Conservation (phyloP, 164 flowering plant species). For the Liquidambar formosana region DNA sequence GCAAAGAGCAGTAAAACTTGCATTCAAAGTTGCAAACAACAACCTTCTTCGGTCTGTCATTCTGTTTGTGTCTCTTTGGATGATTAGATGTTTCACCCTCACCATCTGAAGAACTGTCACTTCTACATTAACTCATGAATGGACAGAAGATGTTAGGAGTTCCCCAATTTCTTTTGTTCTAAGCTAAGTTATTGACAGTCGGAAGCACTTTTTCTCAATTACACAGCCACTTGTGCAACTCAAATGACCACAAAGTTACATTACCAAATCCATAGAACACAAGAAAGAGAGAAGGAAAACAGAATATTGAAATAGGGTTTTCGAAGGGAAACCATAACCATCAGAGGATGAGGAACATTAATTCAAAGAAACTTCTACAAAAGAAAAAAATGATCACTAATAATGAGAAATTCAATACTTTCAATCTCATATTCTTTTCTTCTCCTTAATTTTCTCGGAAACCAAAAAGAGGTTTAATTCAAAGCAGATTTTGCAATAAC, state of each 20-base stretch:
- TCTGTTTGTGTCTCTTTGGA: constrained; percentile 48
- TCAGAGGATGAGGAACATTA: too few relatives aligned
- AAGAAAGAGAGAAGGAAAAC: too few relatives aligned
- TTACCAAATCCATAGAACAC: too few relatives aligned
- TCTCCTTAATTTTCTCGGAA: neutral
- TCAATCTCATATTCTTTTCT: too few relatives aligned
- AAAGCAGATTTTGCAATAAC: too few relatives aligned
- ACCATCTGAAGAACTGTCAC: constrained; percentile 58
- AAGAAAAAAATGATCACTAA: neutral
- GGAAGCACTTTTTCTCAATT: too few relatives aligned
- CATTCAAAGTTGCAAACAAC: neutral
- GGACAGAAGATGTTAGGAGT: neutral
- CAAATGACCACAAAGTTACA: too few relatives aligned
- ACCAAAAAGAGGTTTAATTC: neutral
- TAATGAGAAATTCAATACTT: neutral
- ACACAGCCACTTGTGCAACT: too few relatives aligned
- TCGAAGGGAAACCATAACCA: too few relatives aligned
- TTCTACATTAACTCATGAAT: constrained; percentile 17
- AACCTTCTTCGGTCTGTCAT: constrained; percentile 67
- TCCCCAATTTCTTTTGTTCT: neutral
- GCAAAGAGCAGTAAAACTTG: neutral
- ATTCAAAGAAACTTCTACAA: too few relatives aligned
- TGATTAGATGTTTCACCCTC: constrained; percentile 59
- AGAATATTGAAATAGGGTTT: too few relatives aligned
- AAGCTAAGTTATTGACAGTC: neutral